These are phyloP conservation scores for Agaricus subrufescens DNA, from an alignment of 768 basidiomycete genomes.

Conservation along the genomic window DNA sequence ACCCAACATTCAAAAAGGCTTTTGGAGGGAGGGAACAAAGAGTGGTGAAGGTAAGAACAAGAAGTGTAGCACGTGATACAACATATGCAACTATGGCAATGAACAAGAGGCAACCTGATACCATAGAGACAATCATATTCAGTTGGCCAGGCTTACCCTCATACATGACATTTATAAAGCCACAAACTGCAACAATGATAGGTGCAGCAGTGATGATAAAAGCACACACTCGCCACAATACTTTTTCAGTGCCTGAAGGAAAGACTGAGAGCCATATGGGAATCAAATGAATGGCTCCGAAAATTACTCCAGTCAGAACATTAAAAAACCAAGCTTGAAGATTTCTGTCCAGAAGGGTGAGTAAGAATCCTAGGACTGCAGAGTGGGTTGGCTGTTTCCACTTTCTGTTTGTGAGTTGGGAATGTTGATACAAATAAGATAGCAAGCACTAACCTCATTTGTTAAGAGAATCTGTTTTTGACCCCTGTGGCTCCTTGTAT, in stretches of 20 bases:
- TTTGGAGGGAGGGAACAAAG: no score
- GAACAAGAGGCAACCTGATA: neutral
- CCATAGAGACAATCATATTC: neutral
- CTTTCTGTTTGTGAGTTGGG: no score
- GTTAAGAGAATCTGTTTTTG: no score
- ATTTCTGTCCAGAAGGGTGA: neutral
- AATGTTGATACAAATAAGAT: no score
- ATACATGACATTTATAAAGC: neutral
- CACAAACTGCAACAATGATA: neutral
- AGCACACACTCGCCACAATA: neutral
- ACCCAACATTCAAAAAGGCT: no score
- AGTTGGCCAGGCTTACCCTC: neutral
- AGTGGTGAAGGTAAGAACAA: neutral
- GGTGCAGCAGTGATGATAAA: neutral
- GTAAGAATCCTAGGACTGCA: no score
- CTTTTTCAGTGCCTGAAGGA: neutral
- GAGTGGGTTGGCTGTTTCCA: no score
- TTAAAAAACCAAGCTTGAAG: neutral
- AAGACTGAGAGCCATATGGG: neutral
- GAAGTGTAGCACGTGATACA: constrained; percentile 1
- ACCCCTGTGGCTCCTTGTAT: no score
- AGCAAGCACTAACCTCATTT: no score
- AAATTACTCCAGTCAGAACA: neutral
- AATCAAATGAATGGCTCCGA: constrained; percentile 2
- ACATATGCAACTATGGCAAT: neutral